Percentiles rank a stretch among this genome's conserved stretches.
These are phyloP conservation scores for Trifolium repens DNA, from an alignment of 306 rosid species.

Conservation along the genomic window DNA sequence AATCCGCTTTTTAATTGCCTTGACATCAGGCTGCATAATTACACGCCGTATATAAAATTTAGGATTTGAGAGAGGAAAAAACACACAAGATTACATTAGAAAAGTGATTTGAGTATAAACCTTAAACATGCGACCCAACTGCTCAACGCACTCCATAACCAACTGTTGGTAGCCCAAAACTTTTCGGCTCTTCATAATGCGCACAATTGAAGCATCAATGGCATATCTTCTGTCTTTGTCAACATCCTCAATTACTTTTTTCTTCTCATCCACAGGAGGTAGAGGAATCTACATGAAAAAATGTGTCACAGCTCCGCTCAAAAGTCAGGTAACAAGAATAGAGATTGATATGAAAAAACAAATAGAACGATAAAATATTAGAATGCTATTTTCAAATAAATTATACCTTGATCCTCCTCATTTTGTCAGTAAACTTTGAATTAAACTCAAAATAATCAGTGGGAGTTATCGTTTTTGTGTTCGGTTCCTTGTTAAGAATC, in stretches of 20 bases:
- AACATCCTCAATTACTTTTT: constrained; percentile 88
- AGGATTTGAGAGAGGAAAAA: constrained; percentile 27
- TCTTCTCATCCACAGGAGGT: constrained; percentile 96
- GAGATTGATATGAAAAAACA: constrained; percentile 18
- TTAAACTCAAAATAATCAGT: constrained; percentile 81
- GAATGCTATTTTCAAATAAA: constrained; percentile 3
- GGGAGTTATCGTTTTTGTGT: constrained; percentile 63
- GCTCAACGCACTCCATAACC: constrained; percentile 93
- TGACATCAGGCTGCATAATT: constrained; percentile 78
- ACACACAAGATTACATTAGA: constrained; percentile 7
- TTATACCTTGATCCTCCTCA: constrained; percentile 92
- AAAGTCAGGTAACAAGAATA: constrained; percentile 8
- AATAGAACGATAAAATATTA: neutral
- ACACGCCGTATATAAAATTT: constrained; percentile 22
- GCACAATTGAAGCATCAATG: constrained; percentile 91
- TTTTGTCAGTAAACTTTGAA: constrained; percentile 83
- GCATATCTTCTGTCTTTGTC: constrained; percentile 97
- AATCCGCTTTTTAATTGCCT: constrained; percentile 90
- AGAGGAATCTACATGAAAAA: constrained; percentile 74
- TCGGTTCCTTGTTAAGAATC: constrained; percentile 85
- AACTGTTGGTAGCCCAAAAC: constrained; percentile 82
- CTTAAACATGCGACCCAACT: constrained; percentile 93
- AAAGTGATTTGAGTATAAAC: constrained; percentile 44
- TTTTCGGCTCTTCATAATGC: constrained; percentile 93
- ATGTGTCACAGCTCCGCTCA: constrained; percentile 17